A percentile compares a stretch with the other conserved stretches of the same genome.
Conservation (phyloP, 1,139 yeast species). For the Yamadazyma blattariae region DNA sequence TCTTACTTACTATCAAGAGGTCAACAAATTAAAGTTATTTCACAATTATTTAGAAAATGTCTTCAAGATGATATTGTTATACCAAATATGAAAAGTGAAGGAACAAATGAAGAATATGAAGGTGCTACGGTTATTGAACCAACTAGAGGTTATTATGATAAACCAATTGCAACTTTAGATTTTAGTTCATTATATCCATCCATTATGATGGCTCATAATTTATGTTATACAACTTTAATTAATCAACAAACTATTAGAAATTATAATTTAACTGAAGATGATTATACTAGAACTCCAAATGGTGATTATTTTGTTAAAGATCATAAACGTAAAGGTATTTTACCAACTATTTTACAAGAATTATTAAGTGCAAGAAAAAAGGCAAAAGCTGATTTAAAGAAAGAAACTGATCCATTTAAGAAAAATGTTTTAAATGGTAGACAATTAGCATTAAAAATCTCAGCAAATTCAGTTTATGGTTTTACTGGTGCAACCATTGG, state of each 20-base stretch:
- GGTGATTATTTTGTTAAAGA: conserved; percentile 89
- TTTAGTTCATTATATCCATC: conserved; percentile 97
- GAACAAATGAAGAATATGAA: conserved; percentile 86
- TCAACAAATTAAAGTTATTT: conserved; percentile 95
- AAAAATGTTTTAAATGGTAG: conserved; percentile 95
- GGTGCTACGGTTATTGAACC: conserved; percentile 99
- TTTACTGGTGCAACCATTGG: conserved; percentile 99
- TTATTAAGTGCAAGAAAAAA: conserved; percentile 87
- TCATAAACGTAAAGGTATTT: conserved; percentile 69
- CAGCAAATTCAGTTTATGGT: conserved; percentile 98
- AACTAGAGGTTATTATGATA: conserved; percentile 89
- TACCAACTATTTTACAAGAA: conserved; percentile 90
- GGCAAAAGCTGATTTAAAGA: conserved; percentile 86
- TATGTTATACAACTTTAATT: conserved; percentile 89
- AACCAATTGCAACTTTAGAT: conserved; percentile 96
- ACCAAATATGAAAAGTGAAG: conserved; percentile 86
- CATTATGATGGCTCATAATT: conserved; percentile 98
- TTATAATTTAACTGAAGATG: conserved; percentile 62
- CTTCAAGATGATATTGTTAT: conserved; percentile 79
- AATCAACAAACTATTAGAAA: conserved; percentile 68
- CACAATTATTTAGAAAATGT: conserved; percentile 92
- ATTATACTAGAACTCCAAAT: conserved; percentile 85
- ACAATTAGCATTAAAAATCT: conserved; percentile 91
- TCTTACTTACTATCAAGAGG: conserved; percentile 87
- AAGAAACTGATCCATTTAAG: conserved; percentile 91